Base-by-base conservation (phyloP, 345 rosid genomes). In the Melastoma malabathricum region DNA sequence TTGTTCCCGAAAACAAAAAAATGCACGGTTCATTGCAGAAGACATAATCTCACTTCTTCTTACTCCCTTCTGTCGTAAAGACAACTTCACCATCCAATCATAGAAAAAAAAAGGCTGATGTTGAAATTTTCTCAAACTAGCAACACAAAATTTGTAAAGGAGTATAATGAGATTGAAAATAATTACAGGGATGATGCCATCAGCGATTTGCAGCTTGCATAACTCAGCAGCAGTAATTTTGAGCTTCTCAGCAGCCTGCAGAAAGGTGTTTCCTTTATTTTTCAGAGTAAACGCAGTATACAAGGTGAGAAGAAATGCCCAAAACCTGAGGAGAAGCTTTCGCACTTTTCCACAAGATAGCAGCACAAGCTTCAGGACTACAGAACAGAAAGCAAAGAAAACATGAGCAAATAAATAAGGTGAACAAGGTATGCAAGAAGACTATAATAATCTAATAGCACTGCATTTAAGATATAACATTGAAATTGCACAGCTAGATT, bases 281-380 rank as follows among this genome's bases (percentile, higher is more conserved):
- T 29, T 29, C 38, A 29, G 38, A 29, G 38, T 29, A 29, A 29
- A 29, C 5, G 38, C 38, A 29, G 38, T 29, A 29, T 29, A 29
- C 38, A 29, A 4, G 38, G 6, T 29, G 38, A 29, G 38, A 29
- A 29, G 50, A 65, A 10, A 56, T 46, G 14, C 60, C 29, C 25
- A 23, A 55, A 46, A 58, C 96, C 98, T 76, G 78, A 58, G 98
- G 96, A 48, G 98, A 61, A 71, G 94, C 94, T 73, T 82, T 86
- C 52, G 94, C 82, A 61, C 58, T 80, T 77, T 86, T 84, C 94
- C 94, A 90, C 71, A 90, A 68, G 60, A 90, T 90, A 43, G 98
- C 92, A 39, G 96, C 98, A 72, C 96, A 83, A 15, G 98, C 96
- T 79, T 90, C 98, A 10, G 98, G 98, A 69, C 98, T 90, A 65